Evolutionary conservation across 2,329 filamentous ascomycete species (phyloP).

Genomic region (Alternaria arbusti): DNA sequence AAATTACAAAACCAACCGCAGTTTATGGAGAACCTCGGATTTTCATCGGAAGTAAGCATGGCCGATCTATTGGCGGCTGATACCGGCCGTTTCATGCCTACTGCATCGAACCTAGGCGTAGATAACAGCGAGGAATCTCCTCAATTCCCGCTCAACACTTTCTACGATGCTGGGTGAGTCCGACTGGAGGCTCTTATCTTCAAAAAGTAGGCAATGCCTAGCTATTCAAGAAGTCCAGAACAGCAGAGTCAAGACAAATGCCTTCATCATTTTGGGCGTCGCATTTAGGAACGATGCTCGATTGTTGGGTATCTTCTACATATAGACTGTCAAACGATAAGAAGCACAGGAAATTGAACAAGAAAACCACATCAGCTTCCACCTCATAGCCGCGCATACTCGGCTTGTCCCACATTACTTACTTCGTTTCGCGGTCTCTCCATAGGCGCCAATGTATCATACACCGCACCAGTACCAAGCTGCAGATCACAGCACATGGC

Average conservation of each 20-base stretch:
- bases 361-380: not conserved
- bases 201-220: not conserved
- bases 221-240: not conserved
- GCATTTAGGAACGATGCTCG: not conserved
- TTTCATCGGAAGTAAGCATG: conserved; percentile 66
- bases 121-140: conserved; percentile 20
- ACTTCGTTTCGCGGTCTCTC: not conserved
- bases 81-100: conserved; percentile 49
- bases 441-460: not conserved
- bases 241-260: not conserved
- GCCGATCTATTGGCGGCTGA: conserved; percentile 54
- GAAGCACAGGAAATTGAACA: not conserved
- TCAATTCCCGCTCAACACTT: conserved; percentile 25
- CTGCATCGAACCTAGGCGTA: conserved; percentile 35
- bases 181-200: not conserved
- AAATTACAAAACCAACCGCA: conserved; percentile 63
- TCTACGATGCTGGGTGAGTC: conserved; percentile 27
- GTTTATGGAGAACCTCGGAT: conserved; percentile 71
- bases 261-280: not conserved
- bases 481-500: conserved; percentile 53
- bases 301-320: not conserved
- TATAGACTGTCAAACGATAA: not conserved
- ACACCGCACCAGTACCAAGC: conserved; percentile 16
- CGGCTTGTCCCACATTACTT: not conserved
- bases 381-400: conserved; percentile 10